phyloP scores from a whole-genome alignment of 208 protist species.

The Trypanosoma melophagium region DNA sequence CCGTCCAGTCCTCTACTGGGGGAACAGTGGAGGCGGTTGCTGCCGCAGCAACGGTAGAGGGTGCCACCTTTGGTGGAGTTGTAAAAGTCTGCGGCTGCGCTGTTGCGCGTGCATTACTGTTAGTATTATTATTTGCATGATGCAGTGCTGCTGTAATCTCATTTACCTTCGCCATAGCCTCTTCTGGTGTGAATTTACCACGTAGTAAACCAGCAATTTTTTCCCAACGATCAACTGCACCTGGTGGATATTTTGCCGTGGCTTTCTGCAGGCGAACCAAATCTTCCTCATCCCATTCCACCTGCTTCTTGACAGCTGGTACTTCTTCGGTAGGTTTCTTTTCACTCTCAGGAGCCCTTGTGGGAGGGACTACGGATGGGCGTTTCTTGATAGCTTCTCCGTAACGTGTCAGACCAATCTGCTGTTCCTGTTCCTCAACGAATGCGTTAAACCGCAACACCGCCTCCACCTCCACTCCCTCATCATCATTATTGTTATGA shows the following conservation, averaged over 20 bases:
- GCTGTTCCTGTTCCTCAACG: constrained; percentile 57
- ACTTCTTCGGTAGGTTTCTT: constrained; percentile 18
- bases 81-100: constrained; percentile 11
- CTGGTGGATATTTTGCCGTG: constrained; percentile 92
- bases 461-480: constrained; percentile 40
- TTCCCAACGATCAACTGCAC: constrained; percentile 90
- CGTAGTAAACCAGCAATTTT: constrained; percentile 80
- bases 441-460: constrained; percentile 75
- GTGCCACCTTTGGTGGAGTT: constrained; percentile 10
- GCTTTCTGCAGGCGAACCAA: constrained; percentile 93
- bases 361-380: neutral
- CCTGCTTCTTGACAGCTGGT: constrained; percentile 16
- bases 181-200: constrained; percentile 81
- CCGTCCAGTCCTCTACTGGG: constrained; percentile 87
- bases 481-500: constrained; percentile 7
- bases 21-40: constrained; percentile 18
- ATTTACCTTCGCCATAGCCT: constrained; percentile 92
- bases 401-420: constrained; percentile 75
- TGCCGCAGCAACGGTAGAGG: neutral
- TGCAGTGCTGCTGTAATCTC: constrained; percentile 75
- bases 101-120: constrained; percentile 11
- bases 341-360: constrained; percentile 1
- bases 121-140: constrained; percentile 23
- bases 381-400: constrained; percentile 80
- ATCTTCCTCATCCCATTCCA: constrained; percentile 91